Conservation (phyloP, 345 rosid species). For the Chamaenerion angustifolium region DNA sequence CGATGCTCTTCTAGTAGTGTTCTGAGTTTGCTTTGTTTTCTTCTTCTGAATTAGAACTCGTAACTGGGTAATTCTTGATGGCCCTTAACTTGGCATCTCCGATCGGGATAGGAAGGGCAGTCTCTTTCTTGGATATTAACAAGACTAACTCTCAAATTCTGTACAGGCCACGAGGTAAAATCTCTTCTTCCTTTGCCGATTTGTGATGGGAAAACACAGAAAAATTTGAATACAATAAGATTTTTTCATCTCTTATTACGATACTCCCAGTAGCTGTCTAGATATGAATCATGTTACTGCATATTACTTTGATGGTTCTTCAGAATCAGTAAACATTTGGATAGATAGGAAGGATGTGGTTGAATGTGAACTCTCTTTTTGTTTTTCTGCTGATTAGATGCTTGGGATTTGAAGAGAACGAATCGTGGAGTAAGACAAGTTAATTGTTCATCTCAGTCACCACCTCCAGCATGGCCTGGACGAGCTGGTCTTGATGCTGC, state of each 20-base stretch:
- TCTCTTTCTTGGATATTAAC: conserved; percentile 53
- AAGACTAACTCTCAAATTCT: conserved; percentile 8
- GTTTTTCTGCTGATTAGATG: conserved; percentile 26
- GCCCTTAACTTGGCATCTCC: conserved; percentile 55
- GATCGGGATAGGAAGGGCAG: conserved; percentile 32
- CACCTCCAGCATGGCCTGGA: conserved; percentile 98
- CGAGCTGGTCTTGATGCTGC: conserved; percentile 49
- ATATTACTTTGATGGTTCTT: too few species aligned
- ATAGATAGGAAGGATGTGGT: not conserved
- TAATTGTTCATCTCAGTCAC: conserved; percentile 45
- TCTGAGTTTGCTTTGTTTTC: too few species aligned
- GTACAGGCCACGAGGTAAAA: conserved; percentile 44
- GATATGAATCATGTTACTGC: too few species aligned
- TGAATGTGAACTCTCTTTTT: not conserved
- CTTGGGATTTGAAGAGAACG: too few species aligned
- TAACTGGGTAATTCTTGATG: conserved; percentile 16
- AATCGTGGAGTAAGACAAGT: conserved; percentile 32
- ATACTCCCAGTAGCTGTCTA: too few species aligned
- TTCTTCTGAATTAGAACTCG: too few species aligned
- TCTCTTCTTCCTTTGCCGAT: not conserved
- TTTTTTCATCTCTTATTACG: too few species aligned
- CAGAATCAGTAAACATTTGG: too few species aligned
- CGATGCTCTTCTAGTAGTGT: too few species aligned
- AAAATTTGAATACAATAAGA: too few species aligned
- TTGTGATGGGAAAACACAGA: too few species aligned